A percentile compares a stretch with the other conserved stretches of the same genome.
These are phyloP conservation scores for Lablab purpureus DNA, from an alignment of 306 rosid species.

Conservation along the genomic window DNA sequence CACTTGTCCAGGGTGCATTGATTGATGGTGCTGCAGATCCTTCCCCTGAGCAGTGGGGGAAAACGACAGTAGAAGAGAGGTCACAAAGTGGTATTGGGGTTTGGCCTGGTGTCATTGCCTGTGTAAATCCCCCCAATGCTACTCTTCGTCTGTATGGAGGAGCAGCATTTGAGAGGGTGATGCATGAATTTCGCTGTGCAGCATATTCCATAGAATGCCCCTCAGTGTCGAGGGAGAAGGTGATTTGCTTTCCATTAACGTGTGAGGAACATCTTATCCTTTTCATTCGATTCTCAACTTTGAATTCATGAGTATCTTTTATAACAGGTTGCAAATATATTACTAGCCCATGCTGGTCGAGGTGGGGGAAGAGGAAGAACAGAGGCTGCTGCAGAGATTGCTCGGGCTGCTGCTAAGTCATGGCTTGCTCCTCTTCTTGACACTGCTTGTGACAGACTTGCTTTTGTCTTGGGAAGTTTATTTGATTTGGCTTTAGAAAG, in stretches of 20 bases:
- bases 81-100: conserved; percentile 80
- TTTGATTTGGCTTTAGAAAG: conserved; percentile 91
- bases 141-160: conserved; percentile 95
- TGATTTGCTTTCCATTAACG: conserved; percentile 35
- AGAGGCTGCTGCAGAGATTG: conserved; percentile 99
- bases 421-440: conserved; percentile 99
- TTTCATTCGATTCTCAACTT: conserved; percentile 15
- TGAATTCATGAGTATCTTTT: conserved; percentile 34
- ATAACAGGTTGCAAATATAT: conserved; percentile 91
- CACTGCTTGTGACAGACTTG: conserved; percentile 94
- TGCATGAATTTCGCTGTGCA: conserved; percentile 95
- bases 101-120: conserved; percentile 88
- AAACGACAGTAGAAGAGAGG: conserved; percentile 84
- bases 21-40: conserved; percentile 99
- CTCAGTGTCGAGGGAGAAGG: conserved; percentile 96
- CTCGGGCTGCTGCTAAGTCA: conserved; percentile 93
- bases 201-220: conserved; percentile 97
- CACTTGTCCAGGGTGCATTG: conserved; percentile 69
- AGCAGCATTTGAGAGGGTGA: conserved; percentile 97
- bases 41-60: conserved; percentile 98
- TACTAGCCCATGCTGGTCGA: conserved; percentile 94
- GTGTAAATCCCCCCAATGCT: conserved; percentile 85
- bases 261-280: conserved; percentile 1
- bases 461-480: conserved; percentile 85
- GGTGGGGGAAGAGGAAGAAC: conserved; percentile 87